Conservation (phyloP, 352 stramenopile genomes). For the Phytophthora colocasiae region DNA sequence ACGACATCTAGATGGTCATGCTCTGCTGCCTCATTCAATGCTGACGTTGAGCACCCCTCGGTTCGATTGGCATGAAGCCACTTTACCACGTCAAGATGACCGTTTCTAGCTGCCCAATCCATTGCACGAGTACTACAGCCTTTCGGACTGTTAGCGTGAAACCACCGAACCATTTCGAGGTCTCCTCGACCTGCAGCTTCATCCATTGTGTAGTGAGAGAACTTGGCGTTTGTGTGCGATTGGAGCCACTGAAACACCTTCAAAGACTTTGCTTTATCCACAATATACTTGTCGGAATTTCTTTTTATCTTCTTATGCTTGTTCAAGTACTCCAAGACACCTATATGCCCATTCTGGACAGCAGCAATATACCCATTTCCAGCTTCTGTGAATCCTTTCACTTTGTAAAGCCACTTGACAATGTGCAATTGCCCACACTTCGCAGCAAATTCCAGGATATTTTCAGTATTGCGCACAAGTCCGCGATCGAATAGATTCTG, state of each 20-base stretch:
- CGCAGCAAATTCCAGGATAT: background rate
- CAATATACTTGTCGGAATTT: no score
- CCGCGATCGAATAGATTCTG: background rate
- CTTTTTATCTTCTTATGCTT: no score
- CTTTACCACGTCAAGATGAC: constrained; percentile 3
- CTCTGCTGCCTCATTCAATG: background rate
- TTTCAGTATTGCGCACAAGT: background rate
- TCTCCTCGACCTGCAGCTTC: background rate
- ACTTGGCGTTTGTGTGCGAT: background rate
- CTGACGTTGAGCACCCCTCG: background rate
- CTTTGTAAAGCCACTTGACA: constrained; percentile 6
- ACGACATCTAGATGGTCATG: background rate
- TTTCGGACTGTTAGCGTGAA: background rate
- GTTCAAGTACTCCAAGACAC: no score
- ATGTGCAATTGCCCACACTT: background rate
- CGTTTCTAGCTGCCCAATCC: background rate
- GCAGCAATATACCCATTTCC: no score
- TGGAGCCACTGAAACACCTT: background rate
- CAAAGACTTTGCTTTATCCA: no score
- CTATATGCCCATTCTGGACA: no score
- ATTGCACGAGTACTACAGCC: background rate
- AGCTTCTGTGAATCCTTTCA: background rate
- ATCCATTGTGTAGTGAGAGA: background rate
- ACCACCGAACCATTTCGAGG: background rate
- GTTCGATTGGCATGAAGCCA: constrained; percentile 7